Evolutionary conservation across 208 protist genomes (phyloP).

Genomic region (Leishmania tropica): DNA sequence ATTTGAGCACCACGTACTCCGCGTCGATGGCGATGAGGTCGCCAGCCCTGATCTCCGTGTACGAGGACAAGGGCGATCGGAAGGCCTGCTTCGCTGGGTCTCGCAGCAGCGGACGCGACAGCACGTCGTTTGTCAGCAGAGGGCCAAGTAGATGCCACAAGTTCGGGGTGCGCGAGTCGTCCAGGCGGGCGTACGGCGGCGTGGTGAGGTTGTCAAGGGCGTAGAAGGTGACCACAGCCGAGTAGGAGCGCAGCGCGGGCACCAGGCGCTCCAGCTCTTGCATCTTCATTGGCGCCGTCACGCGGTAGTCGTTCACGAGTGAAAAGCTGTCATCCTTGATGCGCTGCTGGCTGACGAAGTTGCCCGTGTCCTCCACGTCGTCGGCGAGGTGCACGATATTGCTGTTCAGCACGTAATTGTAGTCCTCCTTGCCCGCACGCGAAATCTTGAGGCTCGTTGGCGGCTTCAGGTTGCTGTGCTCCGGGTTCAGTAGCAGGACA

Average conservation of each 20-base stretch:
- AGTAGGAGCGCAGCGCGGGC: conserved; percentile 77
- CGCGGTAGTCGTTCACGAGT: conserved; percentile 90
- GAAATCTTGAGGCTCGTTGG: conserved; percentile 85
- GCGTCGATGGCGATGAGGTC: conserved; percentile 89
- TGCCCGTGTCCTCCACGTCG: conserved; percentile 84
- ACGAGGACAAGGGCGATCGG: conserved; percentile 63
- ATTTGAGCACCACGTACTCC: conserved; percentile 90
- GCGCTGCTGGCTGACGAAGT: conserved; percentile 89
- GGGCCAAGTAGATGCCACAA: conserved; percentile 80
- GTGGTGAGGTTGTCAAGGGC: conserved; percentile 71
- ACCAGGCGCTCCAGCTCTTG: conserved; percentile 75
- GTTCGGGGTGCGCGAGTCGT: conserved; percentile 77
- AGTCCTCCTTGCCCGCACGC: conserved; percentile 78
- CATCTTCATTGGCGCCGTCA: conserved; percentile 76
- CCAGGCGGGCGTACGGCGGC: conserved; percentile 60
- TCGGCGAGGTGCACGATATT: conserved; percentile 90
- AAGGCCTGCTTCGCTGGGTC: conserved; percentile 64
- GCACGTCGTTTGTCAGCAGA: conserved; percentile 80
- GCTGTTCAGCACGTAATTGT: conserved; percentile 88
- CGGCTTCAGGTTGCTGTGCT: conserved; percentile 87
- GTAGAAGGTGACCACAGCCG: conserved; percentile 84
- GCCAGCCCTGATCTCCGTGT: conserved; percentile 71
- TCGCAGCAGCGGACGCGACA: conserved; percentile 67
- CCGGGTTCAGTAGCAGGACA: conserved; percentile 88
- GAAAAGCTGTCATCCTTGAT: conserved; percentile 83